Percentiles rank a stretch among this genome's conserved stretches.
These are phyloP conservation scores for Cutaneotrichosporon sp. DNA, from an alignment of 1,284 basidiomycete species.

Conservation along the genomic window DNA sequence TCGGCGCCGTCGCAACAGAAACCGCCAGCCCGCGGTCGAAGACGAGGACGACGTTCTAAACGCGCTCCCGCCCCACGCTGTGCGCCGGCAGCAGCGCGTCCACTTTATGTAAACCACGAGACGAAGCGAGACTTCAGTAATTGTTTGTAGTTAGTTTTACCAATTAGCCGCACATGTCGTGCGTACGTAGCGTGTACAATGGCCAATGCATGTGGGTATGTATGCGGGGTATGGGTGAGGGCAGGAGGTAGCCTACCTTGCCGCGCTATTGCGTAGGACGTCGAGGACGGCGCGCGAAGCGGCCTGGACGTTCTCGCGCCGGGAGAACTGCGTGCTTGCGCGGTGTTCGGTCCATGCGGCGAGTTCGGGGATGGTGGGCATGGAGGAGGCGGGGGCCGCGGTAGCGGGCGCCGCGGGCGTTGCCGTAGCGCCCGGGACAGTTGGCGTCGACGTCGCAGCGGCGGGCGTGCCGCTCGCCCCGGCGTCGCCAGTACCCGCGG, in stretches of 20 bases:
- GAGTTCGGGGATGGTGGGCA: constrained; percentile 8
- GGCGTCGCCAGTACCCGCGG: background rate
- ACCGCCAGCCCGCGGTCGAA: too few relatives aligned
- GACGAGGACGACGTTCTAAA: too few relatives aligned
- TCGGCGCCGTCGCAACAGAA: too few relatives aligned
- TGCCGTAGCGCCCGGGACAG: background rate
- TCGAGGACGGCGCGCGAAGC: constrained; percentile 14
- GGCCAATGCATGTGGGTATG: background rate
- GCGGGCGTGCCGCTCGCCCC: background rate
- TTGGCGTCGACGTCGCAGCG: background rate
- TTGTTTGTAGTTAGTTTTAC: too few relatives aligned
- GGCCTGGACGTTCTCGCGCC: constrained; percentile 14
- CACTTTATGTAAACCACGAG: too few relatives aligned
- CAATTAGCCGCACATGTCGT: too few relatives aligned
- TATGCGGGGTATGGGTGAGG: background rate
- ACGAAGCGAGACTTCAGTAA: too few relatives aligned
- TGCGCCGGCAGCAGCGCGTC: too few relatives aligned
- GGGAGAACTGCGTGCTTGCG: constrained; percentile 15
- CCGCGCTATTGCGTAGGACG: constrained; percentile 4
- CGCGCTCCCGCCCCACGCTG: too few relatives aligned
- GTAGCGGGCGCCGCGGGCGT: background rate
- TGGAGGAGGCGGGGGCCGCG: background rate
- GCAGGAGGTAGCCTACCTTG: background rate
- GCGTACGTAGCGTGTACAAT: background rate
- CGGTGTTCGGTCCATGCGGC: constrained; percentile 15